Percentiles rank a stretch among this genome's conserved stretches.
phyloP scores from a whole-genome alignment of 192 early-diverging fungal species.

The Mortierella hygrophila region DNA sequence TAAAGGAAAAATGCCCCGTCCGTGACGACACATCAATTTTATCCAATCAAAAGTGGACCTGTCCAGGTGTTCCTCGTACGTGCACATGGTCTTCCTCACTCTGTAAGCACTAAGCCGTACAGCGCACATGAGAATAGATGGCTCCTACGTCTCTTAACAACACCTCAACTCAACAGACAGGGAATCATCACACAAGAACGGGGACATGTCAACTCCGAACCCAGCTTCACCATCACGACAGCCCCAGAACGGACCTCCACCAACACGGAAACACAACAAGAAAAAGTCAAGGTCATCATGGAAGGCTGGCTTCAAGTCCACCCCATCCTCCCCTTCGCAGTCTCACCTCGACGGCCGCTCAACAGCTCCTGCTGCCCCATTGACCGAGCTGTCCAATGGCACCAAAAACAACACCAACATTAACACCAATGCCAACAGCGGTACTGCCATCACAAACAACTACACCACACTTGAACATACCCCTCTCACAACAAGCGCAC shows the following conservation, averaged over 20 bases:
- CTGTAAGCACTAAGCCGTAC: too few relatives aligned
- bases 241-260: constrained; percentile 4
- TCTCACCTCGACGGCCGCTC: constrained; percentile 18
- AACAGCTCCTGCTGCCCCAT: background rate
- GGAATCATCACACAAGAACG: background rate
- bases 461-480: background rate
- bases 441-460: background rate
- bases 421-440: background rate
- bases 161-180: background rate
- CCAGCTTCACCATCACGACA: constrained; percentile 16
- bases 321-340: constrained; percentile 42
- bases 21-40: too few relatives aligned
- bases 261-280: constrained; percentile 43
- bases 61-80: too few relatives aligned
- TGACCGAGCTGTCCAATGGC: constrained; percentile 13
- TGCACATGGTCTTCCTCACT: too few relatives aligned
- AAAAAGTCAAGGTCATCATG: constrained; percentile 53
- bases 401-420: background rate
- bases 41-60: too few relatives aligned
- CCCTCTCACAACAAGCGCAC: background rate
- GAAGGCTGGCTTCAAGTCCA: constrained; percentile 49
- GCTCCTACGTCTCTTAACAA: background rate
- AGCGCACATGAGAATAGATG: too few relatives aligned
- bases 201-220: background rate
- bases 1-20: too few relatives aligned